A percentile compares a stretch with the other conserved stretches of the same genome.
Conservation (phyloP, 352 stramenopile genomes). For the Globisporangium emineosum region DNA sequence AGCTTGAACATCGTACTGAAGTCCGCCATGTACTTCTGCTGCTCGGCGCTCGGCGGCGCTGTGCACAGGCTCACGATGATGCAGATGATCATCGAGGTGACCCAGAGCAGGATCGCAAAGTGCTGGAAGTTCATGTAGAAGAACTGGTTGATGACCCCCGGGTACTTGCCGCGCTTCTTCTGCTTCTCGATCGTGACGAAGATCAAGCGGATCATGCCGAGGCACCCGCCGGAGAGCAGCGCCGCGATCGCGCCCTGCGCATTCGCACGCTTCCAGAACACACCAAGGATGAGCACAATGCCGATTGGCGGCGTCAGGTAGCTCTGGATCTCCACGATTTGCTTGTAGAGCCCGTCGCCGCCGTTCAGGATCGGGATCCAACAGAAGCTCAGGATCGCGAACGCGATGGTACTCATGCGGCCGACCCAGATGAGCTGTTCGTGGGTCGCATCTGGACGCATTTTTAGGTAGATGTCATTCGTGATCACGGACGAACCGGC, state of each 20-base stretch:
- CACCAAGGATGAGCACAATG: constrained; percentile 57
- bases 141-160: constrained; percentile 41
- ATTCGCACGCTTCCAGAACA: constrained; percentile 50
- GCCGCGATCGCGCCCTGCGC: constrained; percentile 43
- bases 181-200: constrained; percentile 56
- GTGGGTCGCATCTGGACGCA: constrained; percentile 46
- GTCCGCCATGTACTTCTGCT: constrained; percentile 51
- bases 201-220: constrained; percentile 32
- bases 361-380: constrained; percentile 67
- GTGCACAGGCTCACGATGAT: constrained; percentile 51
- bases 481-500: constrained; percentile 56
- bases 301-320: constrained; percentile 60
- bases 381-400: constrained; percentile 52
- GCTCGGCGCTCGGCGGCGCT: constrained; percentile 30
- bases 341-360: constrained; percentile 56
- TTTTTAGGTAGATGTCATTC: constrained; percentile 65
- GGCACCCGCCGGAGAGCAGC: constrained; percentile 44
- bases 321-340: constrained; percentile 61
- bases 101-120: constrained; percentile 57
- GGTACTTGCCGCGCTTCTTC: constrained; percentile 36
- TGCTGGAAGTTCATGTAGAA: constrained; percentile 78
- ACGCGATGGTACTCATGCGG: constrained; percentile 41
- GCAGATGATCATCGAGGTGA: constrained; percentile 42
- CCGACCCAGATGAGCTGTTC: constrained; percentile 62
- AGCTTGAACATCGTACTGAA: constrained; percentile 50